Percentiles rank a stretch among this genome's conserved stretches.
Evolutionary conservation across 192 early-diverging fungal genomes (phyloP).

Genomic region (Allomyces macrogynus): DNA sequence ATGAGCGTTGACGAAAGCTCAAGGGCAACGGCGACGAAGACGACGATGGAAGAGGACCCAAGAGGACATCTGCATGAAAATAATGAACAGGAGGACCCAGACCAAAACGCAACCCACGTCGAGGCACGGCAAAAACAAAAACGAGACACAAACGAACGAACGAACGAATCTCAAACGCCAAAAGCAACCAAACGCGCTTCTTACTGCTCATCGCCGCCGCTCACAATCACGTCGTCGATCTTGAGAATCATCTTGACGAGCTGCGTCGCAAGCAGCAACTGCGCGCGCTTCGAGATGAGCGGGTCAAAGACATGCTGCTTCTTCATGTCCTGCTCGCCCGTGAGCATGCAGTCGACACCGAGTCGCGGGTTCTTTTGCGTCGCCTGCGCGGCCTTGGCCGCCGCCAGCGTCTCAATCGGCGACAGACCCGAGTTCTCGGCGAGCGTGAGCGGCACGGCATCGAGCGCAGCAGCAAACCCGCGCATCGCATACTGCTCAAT

Average conservation of each 20-base stretch:
- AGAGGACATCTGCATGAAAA: no score
- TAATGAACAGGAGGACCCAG: no score
- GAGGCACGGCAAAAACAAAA: no score
- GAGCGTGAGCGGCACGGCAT: slow-evolving; percentile 76
- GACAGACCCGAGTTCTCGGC: slow-evolving; percentile 95
- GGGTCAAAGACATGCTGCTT: slow-evolving; percentile 97
- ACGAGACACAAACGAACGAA: no score
- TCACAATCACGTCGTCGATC: slow-evolving; percentile 67
- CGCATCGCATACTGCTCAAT: slow-evolving; percentile 99
- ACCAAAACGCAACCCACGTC: no score
- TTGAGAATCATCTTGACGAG: slow-evolving; percentile 98
- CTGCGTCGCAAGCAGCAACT: slow-evolving; percentile 95
- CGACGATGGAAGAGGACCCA: no score
- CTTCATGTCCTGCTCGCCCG: slow-evolving; percentile 90
- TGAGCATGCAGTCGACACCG: slow-evolving; percentile 90
- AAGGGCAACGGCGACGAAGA: no score
- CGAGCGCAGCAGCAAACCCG: slow-evolving; percentile 88
- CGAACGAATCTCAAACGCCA: no score
- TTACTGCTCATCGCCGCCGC: background rate
- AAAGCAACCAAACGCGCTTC: background rate
- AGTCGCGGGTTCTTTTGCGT: slow-evolving; percentile 65
- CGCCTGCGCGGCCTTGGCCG: slow-evolving; percentile 84
- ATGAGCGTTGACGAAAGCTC: no score
- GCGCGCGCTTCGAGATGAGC: slow-evolving; percentile 96
- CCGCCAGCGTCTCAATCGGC: slow-evolving; percentile 89